Conservation (phyloP, 805 yeast species). For the Pichia exigua region DNA sequence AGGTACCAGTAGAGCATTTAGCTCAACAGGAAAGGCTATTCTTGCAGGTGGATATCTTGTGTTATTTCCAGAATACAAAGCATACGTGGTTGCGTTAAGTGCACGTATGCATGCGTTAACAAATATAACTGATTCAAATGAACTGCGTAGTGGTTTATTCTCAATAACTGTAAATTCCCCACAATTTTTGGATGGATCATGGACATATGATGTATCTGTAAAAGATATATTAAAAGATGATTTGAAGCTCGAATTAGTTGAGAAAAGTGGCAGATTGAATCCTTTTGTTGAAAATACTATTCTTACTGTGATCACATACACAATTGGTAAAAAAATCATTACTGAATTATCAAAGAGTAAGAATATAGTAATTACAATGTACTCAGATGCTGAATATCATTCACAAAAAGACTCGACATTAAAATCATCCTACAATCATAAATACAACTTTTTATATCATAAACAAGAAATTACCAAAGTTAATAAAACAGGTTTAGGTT, state of each 20-base stretch:
- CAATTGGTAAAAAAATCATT: conserved; percentile 23
- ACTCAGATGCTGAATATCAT: conserved; percentile 85
- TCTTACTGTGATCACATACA: conserved; percentile 45
- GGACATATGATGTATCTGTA: conserved; percentile 44
- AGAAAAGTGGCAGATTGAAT: conserved; percentile 32
- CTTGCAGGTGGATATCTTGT: conserved; percentile 94
- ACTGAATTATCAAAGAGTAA: conserved; percentile 14
- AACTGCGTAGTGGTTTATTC: conserved; percentile 6
- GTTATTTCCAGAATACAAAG: conserved; percentile 62
- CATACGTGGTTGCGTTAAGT: conserved; percentile 82
- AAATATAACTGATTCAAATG: not conserved
- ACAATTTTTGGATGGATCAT: conserved; percentile 63
- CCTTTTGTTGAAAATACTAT: conserved; percentile 72
- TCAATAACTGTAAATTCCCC: conserved; percentile 54
- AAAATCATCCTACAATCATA: conserved; percentile 30
- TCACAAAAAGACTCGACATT: conserved; percentile 48
- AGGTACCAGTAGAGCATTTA: conserved; percentile 43
- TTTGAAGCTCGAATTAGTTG: conserved; percentile 7
- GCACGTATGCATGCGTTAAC: conserved; percentile 77
- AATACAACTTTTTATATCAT: conserved; percentile 53
- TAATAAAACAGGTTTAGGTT: conserved; percentile 92
- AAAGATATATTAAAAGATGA: conserved; percentile 10
- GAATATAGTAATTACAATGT: conserved; percentile 48
- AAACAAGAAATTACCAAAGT: conserved; percentile 53
- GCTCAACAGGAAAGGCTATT: conserved; percentile 95